Conservation (phyloP, 2,329 filamentous ascomycete genomes). For the Phialemoniopsis sp. region DNA sequence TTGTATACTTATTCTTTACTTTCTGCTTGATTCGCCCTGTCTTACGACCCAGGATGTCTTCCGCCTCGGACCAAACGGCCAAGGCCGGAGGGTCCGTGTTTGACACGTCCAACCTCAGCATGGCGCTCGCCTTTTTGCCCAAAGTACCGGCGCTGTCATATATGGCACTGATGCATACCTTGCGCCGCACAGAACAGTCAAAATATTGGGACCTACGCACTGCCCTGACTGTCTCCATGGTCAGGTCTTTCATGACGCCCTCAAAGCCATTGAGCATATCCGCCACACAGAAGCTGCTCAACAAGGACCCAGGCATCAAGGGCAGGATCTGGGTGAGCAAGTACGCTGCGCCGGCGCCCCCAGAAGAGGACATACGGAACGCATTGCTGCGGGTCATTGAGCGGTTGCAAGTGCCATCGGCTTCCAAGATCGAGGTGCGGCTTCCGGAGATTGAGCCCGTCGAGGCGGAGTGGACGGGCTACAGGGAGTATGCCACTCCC, state of each 20-base stretch:
- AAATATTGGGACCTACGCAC: slow-evolving; percentile 77
- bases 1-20: too few species aligned
- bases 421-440: slow-evolving; percentile 18
- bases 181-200: slow-evolving; percentile 65
- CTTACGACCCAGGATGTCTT: neutral
- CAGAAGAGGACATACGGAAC: slow-evolving; percentile 49
- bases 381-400: slow-evolving; percentile 55
- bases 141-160: slow-evolving; percentile 60
- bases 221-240: slow-evolving; percentile 64
- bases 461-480: slow-evolving; percentile 75
- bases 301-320: slow-evolving; percentile 64
- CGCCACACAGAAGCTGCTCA: slow-evolving; percentile 58
- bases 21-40: too few species aligned
- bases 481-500: slow-evolving; percentile 49
- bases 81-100: too few species aligned
- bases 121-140: slow-evolving; percentile 35
- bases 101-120: slow-evolving; percentile 1
- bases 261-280: slow-evolving; percentile 46
- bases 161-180: slow-evolving; percentile 56
- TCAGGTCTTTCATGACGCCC: slow-evolving; percentile 60
- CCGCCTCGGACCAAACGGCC: too few species aligned
- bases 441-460: slow-evolving; percentile 52
- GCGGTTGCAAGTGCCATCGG: slow-evolving; percentile 26
- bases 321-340: slow-evolving; percentile 79
- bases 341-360: slow-evolving; percentile 58